A percentile compares a stretch with the other conserved stretches of the same genome.
phyloP scores from a whole-genome alignment of 2,329 filamentous ascomycete genomes.

The Geosmithia flava region DNA sequence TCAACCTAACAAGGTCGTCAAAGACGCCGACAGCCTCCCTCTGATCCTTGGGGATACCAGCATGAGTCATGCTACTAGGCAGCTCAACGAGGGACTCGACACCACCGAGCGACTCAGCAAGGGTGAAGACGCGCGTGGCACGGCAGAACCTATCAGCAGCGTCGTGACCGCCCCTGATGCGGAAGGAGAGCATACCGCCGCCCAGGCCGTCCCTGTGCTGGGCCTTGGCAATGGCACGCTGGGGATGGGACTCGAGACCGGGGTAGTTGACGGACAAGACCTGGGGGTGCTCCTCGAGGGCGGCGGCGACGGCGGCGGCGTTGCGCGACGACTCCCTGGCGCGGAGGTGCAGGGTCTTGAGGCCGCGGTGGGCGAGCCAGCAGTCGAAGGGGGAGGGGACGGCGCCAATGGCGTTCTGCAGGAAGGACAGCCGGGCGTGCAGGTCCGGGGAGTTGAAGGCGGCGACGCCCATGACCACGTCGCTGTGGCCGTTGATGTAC shows the following conservation, averaged over 20 bases:
- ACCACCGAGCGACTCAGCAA: constrained; percentile 85
- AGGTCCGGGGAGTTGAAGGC: constrained; percentile 84
- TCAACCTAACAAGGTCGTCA: constrained; percentile 86
- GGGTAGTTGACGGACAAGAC: constrained; percentile 94
- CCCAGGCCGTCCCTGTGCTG: constrained; percentile 93
- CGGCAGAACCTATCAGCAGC: constrained; percentile 92
- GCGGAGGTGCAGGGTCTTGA: constrained; percentile 93
- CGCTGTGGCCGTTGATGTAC: constrained; percentile 96
- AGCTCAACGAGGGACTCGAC: constrained; percentile 89
- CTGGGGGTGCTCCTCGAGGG: constrained; percentile 67
- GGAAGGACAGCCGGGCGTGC: constrained; percentile 66
- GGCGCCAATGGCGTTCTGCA: constrained; percentile 95
- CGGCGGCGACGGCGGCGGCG: constrained; percentile 62
- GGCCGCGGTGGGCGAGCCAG: constrained; percentile 93
- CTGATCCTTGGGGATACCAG: constrained; percentile 82
- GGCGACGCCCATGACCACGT: constrained; percentile 95
- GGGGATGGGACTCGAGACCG: constrained; percentile 75
- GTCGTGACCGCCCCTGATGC: constrained; percentile 72
- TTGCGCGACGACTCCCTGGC: constrained; percentile 76
- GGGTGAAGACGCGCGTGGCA: constrained; percentile 75
- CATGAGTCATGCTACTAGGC: constrained; percentile 92
- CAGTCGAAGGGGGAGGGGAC: constrained; percentile 92
- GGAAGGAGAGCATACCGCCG: constrained; percentile 95
- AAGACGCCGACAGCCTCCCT: constrained; percentile 88
- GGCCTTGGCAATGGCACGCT: constrained; percentile 71